A percentile compares a stretch with the other conserved stretches of the same genome.
phyloP scores from a whole-genome alignment of 1,284 basidiomycete species.

The Sphaerobolus stellatus region DNA sequence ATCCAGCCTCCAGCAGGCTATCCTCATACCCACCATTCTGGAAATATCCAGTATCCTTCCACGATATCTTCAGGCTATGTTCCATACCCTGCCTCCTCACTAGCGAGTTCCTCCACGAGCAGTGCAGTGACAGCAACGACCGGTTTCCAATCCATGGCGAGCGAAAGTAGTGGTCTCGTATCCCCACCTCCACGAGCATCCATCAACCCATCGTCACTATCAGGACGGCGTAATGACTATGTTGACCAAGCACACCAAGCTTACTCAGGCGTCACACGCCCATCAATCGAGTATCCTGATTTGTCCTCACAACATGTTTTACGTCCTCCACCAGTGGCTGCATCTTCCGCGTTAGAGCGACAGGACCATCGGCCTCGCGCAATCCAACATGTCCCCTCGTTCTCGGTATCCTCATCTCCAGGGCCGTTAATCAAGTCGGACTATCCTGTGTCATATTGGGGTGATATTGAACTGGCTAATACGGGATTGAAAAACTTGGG shows the following conservation, averaged over 20 bases:
- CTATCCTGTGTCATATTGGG: conserved; percentile 79
- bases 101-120: conserved; percentile 30
- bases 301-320: conserved; percentile 59
- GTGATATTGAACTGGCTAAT: conserved; percentile 73
- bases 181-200: conserved; percentile 78
- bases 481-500: conserved; percentile 94
- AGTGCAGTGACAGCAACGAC: conserved; percentile 24
- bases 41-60: conserved; percentile 32
- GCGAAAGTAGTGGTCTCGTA: conserved; percentile 36
- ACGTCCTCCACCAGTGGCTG: conserved; percentile 75
- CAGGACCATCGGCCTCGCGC: conserved; percentile 63
- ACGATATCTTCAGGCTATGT: conserved; percentile 34
- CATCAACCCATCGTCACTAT: conserved; percentile 66
- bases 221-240: conserved; percentile 76
- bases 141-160: conserved; percentile 25
- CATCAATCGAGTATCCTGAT: conserved; percentile 80
- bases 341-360: conserved; percentile 62
- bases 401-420: conserved; percentile 24
- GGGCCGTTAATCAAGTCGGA: conserved; percentile 65
- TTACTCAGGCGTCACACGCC: conserved; percentile 50
- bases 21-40: conserved; percentile 10
- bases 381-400: conserved; percentile 24
- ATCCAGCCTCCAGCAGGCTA: conserved; percentile 34
- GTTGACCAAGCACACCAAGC: conserved; percentile 76
- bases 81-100: conserved; percentile 26